Evolutionary conservation across 768 basidiomycete genomes (phyloP).

Genomic region (Leccinum obscurum): DNA sequence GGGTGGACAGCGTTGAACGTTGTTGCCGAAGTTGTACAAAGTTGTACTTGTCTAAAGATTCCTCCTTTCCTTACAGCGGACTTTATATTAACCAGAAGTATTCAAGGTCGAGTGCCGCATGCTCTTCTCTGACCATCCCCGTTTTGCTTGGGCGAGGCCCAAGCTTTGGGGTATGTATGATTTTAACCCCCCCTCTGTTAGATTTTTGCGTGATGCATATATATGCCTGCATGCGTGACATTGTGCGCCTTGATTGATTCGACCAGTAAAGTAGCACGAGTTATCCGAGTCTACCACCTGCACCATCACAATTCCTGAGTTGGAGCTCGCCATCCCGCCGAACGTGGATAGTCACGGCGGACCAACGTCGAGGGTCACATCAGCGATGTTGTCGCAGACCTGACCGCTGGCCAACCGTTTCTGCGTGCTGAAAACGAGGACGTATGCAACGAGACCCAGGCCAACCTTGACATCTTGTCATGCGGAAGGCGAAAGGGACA

Average conservation of each 20-base stretch:
- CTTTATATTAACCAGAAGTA: slow-evolving; percentile 14
- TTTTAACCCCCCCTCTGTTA: not conserved
- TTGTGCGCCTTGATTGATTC: too few species aligned
- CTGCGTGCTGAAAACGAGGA: too few species aligned
- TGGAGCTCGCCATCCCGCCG: not conserved
- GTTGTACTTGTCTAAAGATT: slow-evolving; percentile 20
- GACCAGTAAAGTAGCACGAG: too few species aligned
- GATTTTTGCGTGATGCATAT: not conserved
- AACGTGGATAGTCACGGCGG: too few species aligned
- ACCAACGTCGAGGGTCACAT: too few species aligned
- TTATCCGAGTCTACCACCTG: not conserved
- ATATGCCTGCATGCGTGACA: too few species aligned
- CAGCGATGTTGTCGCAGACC: too few species aligned
- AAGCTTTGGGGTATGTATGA: not conserved
- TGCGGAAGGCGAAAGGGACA: too few species aligned
- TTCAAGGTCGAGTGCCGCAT: slow-evolving; percentile 3
- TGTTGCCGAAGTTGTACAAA: not conserved
- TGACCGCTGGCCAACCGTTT: too few species aligned
- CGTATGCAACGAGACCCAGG: too few species aligned
- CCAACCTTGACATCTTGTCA: too few species aligned
- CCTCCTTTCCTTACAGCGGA: slow-evolving; percentile 15
- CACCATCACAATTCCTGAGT: not conserved
- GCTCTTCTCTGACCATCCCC: not conserved
- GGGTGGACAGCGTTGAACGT: slow-evolving; percentile 18
- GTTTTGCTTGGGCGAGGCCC: not conserved